Evolutionary conservation across 1,284 basidiomycete species (phyloP), one percentile per base, ranked within the genome.

Genomic region (Takashimella koratensis): DNA sequence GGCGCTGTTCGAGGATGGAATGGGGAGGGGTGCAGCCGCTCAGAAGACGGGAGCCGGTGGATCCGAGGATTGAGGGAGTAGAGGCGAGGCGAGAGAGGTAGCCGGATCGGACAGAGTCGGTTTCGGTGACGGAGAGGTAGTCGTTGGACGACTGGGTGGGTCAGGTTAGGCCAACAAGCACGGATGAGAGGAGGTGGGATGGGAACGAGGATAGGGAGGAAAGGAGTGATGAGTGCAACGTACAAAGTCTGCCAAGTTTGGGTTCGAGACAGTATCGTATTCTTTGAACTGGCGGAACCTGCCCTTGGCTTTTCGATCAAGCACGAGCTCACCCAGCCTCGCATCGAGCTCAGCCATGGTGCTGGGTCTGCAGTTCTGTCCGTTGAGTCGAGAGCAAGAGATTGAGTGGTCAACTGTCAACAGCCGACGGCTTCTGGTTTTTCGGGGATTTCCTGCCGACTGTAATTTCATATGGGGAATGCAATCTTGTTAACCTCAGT

Each of bases 21-120:
- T 95, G 91, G 1, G 82, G 78, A 5, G 78, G 73, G 0, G 84
- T 82, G 69, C 92, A 90, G 27, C 82, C 82, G 54, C 92, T 88
- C n/a, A 97, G 82, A 0, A 98, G 80, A 8, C 95, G 81, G 11
- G 91, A 95, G 11, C 92, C 92, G 0, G 90, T 88, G 2, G 91
- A 91, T 21, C 94, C 93, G n/a, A 93, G 82, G 45, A 92, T 80
- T 25, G 62, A 59, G 0, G 84, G 76, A 0, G 83, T 81, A 0
- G 83, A 76, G 0, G 73, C 54, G 2, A 92, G 79, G 54, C 82
- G 80, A 3, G 64, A 24, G 43, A 92, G 79, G 63, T 90, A 86
- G 11, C 74, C 74, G 0, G 69, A 43, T 43, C 85, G 84, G 5
- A 95, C 80, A 16, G 65, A 59, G 0, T 78, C 59, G 1, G 85